Evolutionary conservation across 257 asterid genomes (phyloP), one percentile per base, ranked within the genome.

Genomic region (Scutellaria baicalensis): DNA sequence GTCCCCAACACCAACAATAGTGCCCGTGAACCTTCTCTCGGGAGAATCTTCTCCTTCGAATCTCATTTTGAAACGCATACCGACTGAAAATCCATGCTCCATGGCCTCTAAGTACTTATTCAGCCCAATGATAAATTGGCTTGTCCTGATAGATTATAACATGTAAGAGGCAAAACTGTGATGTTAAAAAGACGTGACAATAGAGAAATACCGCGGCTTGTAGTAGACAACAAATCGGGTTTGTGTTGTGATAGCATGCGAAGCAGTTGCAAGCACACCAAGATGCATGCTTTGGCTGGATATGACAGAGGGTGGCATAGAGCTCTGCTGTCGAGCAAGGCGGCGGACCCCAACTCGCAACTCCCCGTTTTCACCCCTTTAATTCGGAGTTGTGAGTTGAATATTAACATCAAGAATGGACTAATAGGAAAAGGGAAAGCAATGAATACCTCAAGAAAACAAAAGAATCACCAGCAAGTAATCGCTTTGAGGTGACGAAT

Each of bases 261-360:
- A 88, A 9, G 94, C 97, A 35, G 97, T 86, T 2, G 96, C 96
- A 61, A 91, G 94, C 65, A 91, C 96, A 9, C 97, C 97, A 63
- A 88, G 88, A 78, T 88, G 97, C 97, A 91, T 91, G 82, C 94
- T 85, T 78, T 88, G 94, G 81, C 97, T 86, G 70, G 97, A 90
- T 47, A 91, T 85, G 59, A 91, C 94, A 8, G 95, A 88, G 49
- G 91, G 82, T 9, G 87, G 93, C 76, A 88, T 75, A 6, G 94
- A 60, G 75, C 84, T 84, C 71, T 79, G 96, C 44, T 86, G 92
- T 44, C 89, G 82, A 68, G 88, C 80, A 52, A 82, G 81, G 59
- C 87, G 96, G 16, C 94, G 88, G 51, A 91, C 87, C 39, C 97
- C 97, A 56, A 91, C 96, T 0, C 87, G 86, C 38, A 91, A 71